Base-by-base conservation (phyloP, 2,329 filamentous ascomycete species). In the Xylaria sp. region DNA sequence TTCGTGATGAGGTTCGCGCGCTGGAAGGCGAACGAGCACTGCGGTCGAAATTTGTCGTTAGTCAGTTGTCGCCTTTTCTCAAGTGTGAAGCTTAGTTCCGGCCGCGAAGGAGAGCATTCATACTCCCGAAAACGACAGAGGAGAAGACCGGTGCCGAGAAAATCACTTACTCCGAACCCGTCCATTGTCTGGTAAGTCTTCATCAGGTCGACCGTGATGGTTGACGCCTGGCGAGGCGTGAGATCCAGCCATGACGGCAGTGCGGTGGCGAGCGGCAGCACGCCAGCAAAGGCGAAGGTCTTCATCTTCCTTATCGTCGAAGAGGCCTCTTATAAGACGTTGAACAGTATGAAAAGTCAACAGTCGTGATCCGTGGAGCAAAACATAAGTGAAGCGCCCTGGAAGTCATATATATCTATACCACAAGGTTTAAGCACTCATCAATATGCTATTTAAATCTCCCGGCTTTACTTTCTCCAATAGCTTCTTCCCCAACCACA, bases 171-270 rank as follows among this genome's bases (percentile, higher is more conserved):
- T 43, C 82, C 82, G 70, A 83, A 83, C 12, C 82, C 82, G 70
- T 84, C 81, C 60, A 84, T 83, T 3, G 76, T 80, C 74, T 84
- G 82, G 70, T 80, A 83, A 23, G 78, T 82, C 68, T 78, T 80
- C n/a, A 76, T 70, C 6, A 80, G 70, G 71, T 83, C 78, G 23
- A 84, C 76, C 0, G 78, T 82, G 66, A 83, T 78, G 30, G 76
- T 71, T 36, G 73, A 74, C n/a, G 73, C 58, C 64, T 75, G 74
- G 4, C 74, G 73, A 6, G 63, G 59, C 50, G 64, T 43, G 30
- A 72, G 71, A 32, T 32, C 46, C 8, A 72, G 67, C 74, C 73
- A 75, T 34, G 74, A 72, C 1, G 74, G 74, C 45, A 69, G 36
- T 15, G 73, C 73, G n/a, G 70, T 50, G 8, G 60, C 73, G 30